Percentiles rank a stretch among this genome's conserved stretches.
Conservation (phyloP, 2,329 filamentous ascomycete genomes). For the Pseudogymnoascus verrucosus region DNA sequence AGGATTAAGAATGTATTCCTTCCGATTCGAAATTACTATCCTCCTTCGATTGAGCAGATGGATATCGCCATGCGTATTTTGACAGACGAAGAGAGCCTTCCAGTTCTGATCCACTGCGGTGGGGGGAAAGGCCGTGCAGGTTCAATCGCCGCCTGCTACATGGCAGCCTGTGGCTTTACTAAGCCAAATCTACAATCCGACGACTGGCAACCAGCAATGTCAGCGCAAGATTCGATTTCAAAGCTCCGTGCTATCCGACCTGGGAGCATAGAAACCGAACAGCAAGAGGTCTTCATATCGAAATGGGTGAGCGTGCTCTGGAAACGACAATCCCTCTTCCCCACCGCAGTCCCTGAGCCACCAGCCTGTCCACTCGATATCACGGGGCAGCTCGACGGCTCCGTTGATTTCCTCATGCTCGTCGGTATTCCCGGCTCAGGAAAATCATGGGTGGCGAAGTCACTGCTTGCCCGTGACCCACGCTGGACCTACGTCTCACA, state of each 20-base stretch:
- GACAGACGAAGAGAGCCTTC: slow-evolving; percentile 3
- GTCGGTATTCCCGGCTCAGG: slow-evolving; percentile 14
- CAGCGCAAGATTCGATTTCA: slow-evolving; percentile 8
- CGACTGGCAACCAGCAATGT: slow-evolving; percentile 11
- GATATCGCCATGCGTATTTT: slow-evolving; percentile 12
- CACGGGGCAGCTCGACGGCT: neutral
- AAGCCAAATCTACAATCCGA: neutral
- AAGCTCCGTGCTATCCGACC: slow-evolving; percentile 10
- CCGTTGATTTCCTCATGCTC: slow-evolving; percentile 14
- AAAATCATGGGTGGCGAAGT: slow-evolving; percentile 11
- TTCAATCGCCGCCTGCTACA: slow-evolving; percentile 15
- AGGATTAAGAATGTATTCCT: slow-evolving; percentile 13
- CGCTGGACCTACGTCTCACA: slow-evolving; percentile 10
- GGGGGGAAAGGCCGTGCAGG: slow-evolving; percentile 17
- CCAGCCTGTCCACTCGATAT: neutral
- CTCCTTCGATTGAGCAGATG: slow-evolving; percentile 14
- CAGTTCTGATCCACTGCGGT: slow-evolving; percentile 16
- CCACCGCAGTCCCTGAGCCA: slow-evolving; percentile 10
- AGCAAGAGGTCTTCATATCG: slow-evolving; percentile 15
- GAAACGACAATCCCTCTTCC: slow-evolving; percentile 12
- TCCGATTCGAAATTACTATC: slow-evolving; percentile 14
- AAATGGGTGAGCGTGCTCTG: slow-evolving; percentile 14
- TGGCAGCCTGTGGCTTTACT: slow-evolving; percentile 14
- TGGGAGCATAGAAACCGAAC: slow-evolving; percentile 15
- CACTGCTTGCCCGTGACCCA: slow-evolving; percentile 11